These are phyloP conservation scores for Fusarium nanum DNA, from an alignment of 2,329 filamentous ascomycete species.

Conservation along the genomic window DNA sequence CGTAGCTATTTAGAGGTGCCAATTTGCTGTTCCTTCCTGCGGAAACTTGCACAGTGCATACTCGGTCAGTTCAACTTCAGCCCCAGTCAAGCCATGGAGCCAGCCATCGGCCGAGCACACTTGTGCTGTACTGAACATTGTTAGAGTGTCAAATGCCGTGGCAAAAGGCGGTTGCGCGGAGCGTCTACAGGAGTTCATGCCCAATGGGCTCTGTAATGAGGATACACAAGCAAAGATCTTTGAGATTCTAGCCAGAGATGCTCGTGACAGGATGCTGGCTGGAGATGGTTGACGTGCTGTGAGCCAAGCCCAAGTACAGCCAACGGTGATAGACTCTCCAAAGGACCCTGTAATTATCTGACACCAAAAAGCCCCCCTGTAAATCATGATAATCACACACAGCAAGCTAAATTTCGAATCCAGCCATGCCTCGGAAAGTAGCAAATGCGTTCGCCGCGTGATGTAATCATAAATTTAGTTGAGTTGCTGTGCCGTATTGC, in stretches of 20 bases:
- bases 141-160: conserved; percentile 32
- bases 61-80: conserved; percentile 22
- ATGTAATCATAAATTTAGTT: conserved; percentile 20
- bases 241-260: conserved; percentile 8
- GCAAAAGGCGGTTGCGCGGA: conserved; percentile 35
- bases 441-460: conserved; percentile 35
- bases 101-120: conserved; percentile 25
- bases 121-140: neutral
- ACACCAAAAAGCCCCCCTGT: conserved; percentile 25
- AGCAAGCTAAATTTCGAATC: conserved; percentile 3
- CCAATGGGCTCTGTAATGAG: conserved; percentile 21
- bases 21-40: conserved; percentile 25
- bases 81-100: conserved; percentile 9
- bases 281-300: neutral
- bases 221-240: conserved; percentile 12
- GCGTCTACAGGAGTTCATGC: conserved; percentile 8
- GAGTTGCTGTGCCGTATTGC: conserved; percentile 20
- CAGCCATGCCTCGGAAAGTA: conserved; percentile 34
- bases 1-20: conserved; percentile 18
- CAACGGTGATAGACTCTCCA: conserved; percentile 21
- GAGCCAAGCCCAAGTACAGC: neutral
- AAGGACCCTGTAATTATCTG: conserved; percentile 34
- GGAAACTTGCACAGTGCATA: conserved; percentile 21
- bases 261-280: neutral
- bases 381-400: conserved; percentile 19